Base-by-base conservation (phyloP, 1,139 yeast genomes). In the Casaregolazyma lundiana region DNA sequence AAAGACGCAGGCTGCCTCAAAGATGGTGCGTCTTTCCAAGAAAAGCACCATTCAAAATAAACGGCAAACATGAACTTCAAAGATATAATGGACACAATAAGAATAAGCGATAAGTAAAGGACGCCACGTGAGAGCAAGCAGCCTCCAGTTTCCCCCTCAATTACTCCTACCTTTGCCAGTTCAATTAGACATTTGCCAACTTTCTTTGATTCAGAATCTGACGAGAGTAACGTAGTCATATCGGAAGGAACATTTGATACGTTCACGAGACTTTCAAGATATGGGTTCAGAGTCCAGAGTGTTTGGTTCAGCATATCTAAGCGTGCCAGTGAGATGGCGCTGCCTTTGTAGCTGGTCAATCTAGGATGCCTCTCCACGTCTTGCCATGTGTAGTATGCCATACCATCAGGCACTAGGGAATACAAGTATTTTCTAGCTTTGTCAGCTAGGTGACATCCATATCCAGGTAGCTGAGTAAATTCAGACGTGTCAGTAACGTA, bases 61-160 rank as follows among this genome's bases (percentile, higher is more conserved):
- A 90, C 80, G 0, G 96, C 95, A 71, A 85, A 75, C n/a, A 81
- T 51, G 58, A 88, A 87, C 64, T 86, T 87, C 35, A 72, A 70
- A 24, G 81, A 56, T 24, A 85, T 87, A 46, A 87, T 80, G 1
- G 89, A 72, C 44, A 87, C 70, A 53, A 88, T 85, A 59, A 88
- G 84, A n/a, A 81, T 76, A 60, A 87, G 73, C 0, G 95, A 81
- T 8, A 80, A 72, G 53, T 76, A 75, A 53, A 87, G 72, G 0
- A 86, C 90, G 41, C 84, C 76, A 49, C 76, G 71, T 1, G 95
- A 84, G 0, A 94, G 85, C 62, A 87, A 78, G 67, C 96, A 88
- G 9, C 96, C 96, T 53, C 87, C 76, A 8, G 95, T 79, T 44
- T 84, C 85, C 0, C 88, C 77, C 62, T 87, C 95, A 48, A 88